These are phyloP conservation scores for Pseudocercospora fuligena DNA, from an alignment of 2,329 filamentous ascomycete genomes.

Conservation along the genomic window DNA sequence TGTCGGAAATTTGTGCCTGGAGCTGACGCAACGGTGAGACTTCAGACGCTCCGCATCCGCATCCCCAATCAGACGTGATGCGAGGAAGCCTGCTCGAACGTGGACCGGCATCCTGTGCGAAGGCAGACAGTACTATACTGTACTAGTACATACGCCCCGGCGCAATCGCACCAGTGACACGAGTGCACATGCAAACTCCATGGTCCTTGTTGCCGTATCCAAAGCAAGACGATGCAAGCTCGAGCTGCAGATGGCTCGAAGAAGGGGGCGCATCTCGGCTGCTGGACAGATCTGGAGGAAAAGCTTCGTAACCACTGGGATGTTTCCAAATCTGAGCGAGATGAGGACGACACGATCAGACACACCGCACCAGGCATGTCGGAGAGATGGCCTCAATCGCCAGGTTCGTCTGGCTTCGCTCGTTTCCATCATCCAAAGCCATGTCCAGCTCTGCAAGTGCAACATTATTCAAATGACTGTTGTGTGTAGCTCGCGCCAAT, in stretches of 20 bases:
- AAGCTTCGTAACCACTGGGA: conserved; percentile 1
- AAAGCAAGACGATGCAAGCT: background rate
- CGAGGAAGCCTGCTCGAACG: background rate
- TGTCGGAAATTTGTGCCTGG: background rate
- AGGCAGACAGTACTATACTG: no score
- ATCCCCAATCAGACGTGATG: background rate
- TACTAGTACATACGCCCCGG: background rate
- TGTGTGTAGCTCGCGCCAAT: no score
- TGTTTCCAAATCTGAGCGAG: conserved; percentile 4
- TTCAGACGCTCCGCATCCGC: background rate
- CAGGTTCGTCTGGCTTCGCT: background rate
- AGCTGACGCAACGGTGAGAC: conserved; percentile 6
- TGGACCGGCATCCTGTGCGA: no score
- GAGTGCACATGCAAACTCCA: background rate
- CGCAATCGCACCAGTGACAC: background rate
- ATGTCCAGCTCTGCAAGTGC: no score
- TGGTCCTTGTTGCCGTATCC: background rate
- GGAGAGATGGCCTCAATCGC: background rate
- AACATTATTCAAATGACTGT: background rate
- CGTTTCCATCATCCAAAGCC: no score
- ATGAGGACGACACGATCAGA: background rate
- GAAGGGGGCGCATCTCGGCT: background rate
- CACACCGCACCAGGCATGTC: no score
- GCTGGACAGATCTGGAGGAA: background rate
- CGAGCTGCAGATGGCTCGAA: conserved; percentile 1